Base-by-base conservation (phyloP, 2,329 filamentous ascomycete species). In the Scedosporium boydii region DNA sequence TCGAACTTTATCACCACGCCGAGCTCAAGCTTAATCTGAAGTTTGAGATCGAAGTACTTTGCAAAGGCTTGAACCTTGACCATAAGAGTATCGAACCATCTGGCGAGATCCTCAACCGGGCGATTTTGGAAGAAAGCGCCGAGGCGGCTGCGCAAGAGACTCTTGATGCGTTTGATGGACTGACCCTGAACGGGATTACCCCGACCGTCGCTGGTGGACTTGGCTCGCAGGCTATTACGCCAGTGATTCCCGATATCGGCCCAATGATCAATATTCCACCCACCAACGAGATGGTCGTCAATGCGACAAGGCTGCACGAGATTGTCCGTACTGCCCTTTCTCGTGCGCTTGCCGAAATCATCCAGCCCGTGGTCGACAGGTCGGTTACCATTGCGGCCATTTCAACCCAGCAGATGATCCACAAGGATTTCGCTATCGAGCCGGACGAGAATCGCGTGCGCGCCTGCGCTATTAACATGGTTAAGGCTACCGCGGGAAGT, bases 311-410 rank as follows among this genome's bases (percentile, higher is more conserved):
- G 12, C 74, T 88, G 58, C 84, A 86, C 65, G 84, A 87, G 68
- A 96, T 98, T 68, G 91, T 98, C 62, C 86, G 90, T 66, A 87
- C 83, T 57, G 93, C 96, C 44, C 89, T 97, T 61, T 91, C 91
- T 57, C 89, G 92, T 64, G 93, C 96, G 38, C 88, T 99, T 51
- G 88, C 91, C 64, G 96, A 99, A 70, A 99, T 99, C 62, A 98
- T 99, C 64, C 91, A 93, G 61, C 96, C 95, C 26, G 95, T 99
- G 1, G 96, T 99, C 14, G 96, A 99, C 73, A 86, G 95, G 62
- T 99, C 95, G 2, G 93, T 99, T 46, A 98, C 96, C 0, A 99
- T 99, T 72, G 95, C 95, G 56, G 93, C 93, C 1, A 98, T 99
- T 64, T 96, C 93, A 2, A 97, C 96, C 0, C 89, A 92, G 65